Conservation (phyloP, 441 rosid genomes). For the Isatis lusitanica region DNA sequence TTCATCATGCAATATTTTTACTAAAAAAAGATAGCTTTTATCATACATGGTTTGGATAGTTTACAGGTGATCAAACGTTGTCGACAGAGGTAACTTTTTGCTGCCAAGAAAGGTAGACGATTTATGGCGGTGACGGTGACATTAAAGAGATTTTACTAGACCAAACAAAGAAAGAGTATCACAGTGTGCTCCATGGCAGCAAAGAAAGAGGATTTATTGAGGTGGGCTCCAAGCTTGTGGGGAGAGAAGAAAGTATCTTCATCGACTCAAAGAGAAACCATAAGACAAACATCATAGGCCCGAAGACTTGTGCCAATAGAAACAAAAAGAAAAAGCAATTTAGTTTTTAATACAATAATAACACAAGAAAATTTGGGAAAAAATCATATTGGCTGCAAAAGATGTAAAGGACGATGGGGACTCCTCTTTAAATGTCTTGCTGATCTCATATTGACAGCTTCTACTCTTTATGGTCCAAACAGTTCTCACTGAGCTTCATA, state of each 20-base stretch:
- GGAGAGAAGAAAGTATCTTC: conserved; percentile 33
- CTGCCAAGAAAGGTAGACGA: conserved; percentile 64
- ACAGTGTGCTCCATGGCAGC: conserved; percentile 32
- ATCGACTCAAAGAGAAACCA: conserved; percentile 31
- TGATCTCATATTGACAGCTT: conserved; percentile 35
- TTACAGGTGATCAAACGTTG: conserved; percentile 19
- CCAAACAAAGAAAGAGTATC: conserved; percentile 33
- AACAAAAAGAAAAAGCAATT: background rate
- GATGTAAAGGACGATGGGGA: conserved; percentile 38
- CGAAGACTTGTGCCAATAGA: conserved; percentile 20
- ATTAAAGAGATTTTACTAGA: conserved; percentile 36
- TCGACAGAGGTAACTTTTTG: conserved; percentile 27
- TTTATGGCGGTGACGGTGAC: conserved; percentile 53
- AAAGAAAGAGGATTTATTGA: conserved; percentile 35
- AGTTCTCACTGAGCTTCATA: conserved; percentile 5
- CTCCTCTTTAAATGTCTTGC: conserved; percentile 31
- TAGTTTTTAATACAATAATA: no score
- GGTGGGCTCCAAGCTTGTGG: conserved; percentile 39
- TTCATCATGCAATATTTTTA: background rate
- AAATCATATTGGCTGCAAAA: conserved; percentile 24
- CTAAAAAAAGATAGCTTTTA: background rate
- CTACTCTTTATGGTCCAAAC: conserved; percentile 34
- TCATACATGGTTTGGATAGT: conserved; percentile 8
- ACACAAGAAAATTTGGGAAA: background rate
- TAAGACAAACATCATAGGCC: conserved; percentile 29